Percentiles rank a stretch among this genome's conserved stretches.
Conservation (phyloP, 139 green algal species). For the Auxenochlorella pyrenoidosa region DNA sequence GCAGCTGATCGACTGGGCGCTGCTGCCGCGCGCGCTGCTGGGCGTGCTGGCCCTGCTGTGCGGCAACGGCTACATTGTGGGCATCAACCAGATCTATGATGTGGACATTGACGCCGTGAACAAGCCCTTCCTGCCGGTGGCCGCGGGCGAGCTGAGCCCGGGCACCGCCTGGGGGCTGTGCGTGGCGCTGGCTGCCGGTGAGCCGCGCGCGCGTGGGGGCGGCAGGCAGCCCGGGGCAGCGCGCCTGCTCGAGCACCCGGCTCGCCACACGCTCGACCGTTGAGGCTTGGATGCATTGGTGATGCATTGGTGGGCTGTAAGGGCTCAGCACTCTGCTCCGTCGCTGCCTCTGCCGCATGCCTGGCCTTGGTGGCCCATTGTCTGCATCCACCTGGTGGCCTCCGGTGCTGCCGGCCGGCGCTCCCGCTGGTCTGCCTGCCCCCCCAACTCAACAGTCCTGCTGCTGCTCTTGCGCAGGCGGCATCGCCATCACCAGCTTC, state of each 20-base stretch:
- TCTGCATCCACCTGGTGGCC: too few relatives aligned
- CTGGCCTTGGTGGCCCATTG: too few relatives aligned
- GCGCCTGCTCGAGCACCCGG: too few relatives aligned
- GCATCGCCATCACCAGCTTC: conserved; percentile 75
- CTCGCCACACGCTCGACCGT: too few relatives aligned
- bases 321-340: too few relatives aligned
- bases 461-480: conserved; percentile 28
- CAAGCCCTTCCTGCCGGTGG: conserved; percentile 98
- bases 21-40: conserved; percentile 87
- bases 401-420: too few relatives aligned
- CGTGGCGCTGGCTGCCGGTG: conserved; percentile 66
- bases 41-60: conserved; percentile 92
- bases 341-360: too few relatives aligned
- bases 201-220: background rate
- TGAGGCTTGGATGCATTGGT: too few relatives aligned
- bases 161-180: conserved; percentile 79
- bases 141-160: conserved; percentile 81
- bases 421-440: too few relatives aligned
- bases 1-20: conserved; percentile 86
- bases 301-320: too few relatives aligned
- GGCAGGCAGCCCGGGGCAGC: too few relatives aligned
- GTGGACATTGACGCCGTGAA: conserved; percentile 97
- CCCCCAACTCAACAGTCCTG: background rate
- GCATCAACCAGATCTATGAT: conserved; percentile 99
- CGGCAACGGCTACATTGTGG: conserved; percentile 99